Evolutionary conservation across 1,139 yeast species (phyloP).

Genomic region (Taphrina flavorubra): DNA sequence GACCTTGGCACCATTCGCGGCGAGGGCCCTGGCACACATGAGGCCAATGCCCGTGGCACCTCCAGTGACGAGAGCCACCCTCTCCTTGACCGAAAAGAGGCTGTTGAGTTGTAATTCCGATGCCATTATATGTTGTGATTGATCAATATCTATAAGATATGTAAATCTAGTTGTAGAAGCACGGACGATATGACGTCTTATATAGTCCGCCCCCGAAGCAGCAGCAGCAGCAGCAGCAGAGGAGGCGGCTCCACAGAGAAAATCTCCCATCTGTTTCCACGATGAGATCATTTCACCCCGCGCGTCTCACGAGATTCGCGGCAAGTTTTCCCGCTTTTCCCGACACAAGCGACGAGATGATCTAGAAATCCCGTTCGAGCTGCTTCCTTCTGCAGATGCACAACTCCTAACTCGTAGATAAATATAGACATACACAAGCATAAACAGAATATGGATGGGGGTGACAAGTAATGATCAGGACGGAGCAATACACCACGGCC

Average conservation of each 20-base stretch:
- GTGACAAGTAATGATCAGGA: too few species aligned
- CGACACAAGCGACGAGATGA: constrained; percentile 4
- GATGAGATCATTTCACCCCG: neutral
- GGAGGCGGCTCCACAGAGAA: constrained; percentile 4
- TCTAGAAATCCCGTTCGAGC: neutral
- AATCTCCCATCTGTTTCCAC: neutral
- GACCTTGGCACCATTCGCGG: constrained; percentile 56
- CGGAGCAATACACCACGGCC: too few species aligned
- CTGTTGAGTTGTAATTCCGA: constrained; percentile 16
- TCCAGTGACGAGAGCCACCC: constrained; percentile 45
- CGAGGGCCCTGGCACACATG: constrained; percentile 46
- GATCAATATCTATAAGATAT: too few species aligned
- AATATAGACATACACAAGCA: neutral
- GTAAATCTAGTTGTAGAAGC: too few species aligned
- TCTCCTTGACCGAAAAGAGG: constrained; percentile 46
- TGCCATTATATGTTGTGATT: neutral
- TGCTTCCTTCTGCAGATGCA: neutral
- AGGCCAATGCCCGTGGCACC: constrained; percentile 43
- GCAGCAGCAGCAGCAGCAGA: neutral
- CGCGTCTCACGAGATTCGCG: too few species aligned
- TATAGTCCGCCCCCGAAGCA: neutral
- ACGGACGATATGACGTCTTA: neutral
- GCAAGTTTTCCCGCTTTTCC: neutral
- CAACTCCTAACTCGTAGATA: too few species aligned
- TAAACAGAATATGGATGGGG: neutral